These are phyloP conservation scores for Cryptosporidium felis DNA, from an alignment of 169 alveolate species.

Conservation along the genomic window DNA sequence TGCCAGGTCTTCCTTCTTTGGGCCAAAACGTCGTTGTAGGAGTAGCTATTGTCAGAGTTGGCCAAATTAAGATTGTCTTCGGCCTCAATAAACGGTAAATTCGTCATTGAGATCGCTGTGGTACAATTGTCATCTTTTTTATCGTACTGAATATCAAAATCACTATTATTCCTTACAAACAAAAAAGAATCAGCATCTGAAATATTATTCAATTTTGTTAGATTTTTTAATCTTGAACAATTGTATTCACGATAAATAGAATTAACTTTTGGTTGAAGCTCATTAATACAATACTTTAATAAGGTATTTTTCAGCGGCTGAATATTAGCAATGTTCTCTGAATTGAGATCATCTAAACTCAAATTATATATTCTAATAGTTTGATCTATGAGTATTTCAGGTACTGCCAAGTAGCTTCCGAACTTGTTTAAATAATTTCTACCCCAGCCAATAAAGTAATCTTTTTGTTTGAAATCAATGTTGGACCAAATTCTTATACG, in stretches of 20 bases:
- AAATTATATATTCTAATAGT: neutral
- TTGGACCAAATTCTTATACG: constrained; percentile 17
- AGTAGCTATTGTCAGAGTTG: neutral
- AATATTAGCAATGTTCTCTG: constrained; percentile 11
- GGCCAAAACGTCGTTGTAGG: too few relatives aligned
- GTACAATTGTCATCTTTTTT: neutral
- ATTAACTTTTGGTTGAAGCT: constrained; percentile 40
- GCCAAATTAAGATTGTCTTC: neutral
- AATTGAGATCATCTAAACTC: constrained; percentile 2
- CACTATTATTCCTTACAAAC: constrained; percentile 23
- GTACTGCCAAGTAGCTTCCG: constrained; percentile 5
- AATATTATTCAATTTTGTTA: neutral
- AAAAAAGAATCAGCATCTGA: constrained; percentile 31
- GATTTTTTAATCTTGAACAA: neutral
- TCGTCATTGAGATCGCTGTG: neutral
- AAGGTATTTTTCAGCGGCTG: constrained; percentile 20
- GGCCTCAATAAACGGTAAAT: neutral
- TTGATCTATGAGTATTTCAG: constrained; percentile 10
- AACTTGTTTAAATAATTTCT: constrained; percentile 25
- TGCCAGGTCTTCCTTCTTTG: constrained; percentile 60
- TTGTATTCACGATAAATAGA: neutral
- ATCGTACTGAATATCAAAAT: neutral
- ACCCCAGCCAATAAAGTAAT: constrained; percentile 52
- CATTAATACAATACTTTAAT: constrained; percentile 12
- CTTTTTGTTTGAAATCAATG: constrained; percentile 1